Evolutionary conservation across 2,329 filamentous ascomycete species (phyloP), one percentile per base, ranked within the genome.

Genomic region (Ophiobolus disseminans): DNA sequence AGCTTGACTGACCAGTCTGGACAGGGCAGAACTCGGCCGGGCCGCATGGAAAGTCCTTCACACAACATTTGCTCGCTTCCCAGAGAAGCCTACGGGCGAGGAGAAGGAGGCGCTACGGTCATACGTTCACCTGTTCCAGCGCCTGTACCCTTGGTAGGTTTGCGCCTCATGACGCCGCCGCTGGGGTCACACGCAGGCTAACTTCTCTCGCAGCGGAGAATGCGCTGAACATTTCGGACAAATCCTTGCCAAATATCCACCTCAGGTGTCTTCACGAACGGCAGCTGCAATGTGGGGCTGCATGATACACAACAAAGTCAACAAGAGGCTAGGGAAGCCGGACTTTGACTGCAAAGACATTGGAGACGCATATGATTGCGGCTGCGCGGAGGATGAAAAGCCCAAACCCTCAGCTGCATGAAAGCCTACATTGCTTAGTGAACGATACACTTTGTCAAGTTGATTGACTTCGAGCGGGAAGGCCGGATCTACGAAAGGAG

Each of bases 11-110:
- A 71, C 56, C 57, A 16, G 16, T 32, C 40, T 36, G 25, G 14
- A 43, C 50, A 83, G 80, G 71, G 84, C 82, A 51, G 85, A 87
- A 70, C 76, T 87, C 21, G 85, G 85, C 53, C 80, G 84, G 53
- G 82, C 85, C 47, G 81, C 84, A 26, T 87, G 85, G 85, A 85
- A 86, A 63, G 78, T 86, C 55, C 78, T 87, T 56, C 85, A 87
- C 68, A 87, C 85, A 14, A 84, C 84, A 50, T 85, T 87, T 76
- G 83, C 83, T 43, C 79, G 83, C 56, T 87, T 86, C 64, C 85
- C 85, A 10, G 84, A 86, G 61, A 79, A 81, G 50, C 85, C 85
- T 2, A 83, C 80, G 0, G 69, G 75, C 17, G 84, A 87, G 45
- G 83, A 87, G 65, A 80, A 81, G 59, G 76, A 80, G 40, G 82